Evolutionary conservation across 106 monocot species (phyloP), one percentile per base, ranked within the genome.

Genomic region (Apostasia shenzhenica): DNA sequence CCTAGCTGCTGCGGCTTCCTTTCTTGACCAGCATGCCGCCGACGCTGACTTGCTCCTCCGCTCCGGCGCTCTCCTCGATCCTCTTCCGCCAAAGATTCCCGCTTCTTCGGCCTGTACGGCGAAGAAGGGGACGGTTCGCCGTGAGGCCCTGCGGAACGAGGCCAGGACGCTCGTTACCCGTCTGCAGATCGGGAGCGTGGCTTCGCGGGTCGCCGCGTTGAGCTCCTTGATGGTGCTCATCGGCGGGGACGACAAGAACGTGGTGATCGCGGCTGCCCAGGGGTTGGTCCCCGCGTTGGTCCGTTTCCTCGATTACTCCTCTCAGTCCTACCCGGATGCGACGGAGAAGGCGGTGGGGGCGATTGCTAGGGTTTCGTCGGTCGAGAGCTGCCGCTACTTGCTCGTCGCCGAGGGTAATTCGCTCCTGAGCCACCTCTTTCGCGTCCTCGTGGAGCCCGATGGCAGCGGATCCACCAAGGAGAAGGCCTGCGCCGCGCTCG

Each of bases 391-490:
- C 68, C 77, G 84, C 46, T 66, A 76, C 14, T 70, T 75, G 10
- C 70, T 89, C 26, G 57, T 54, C 49, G 69, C 77, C 2, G 95
- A 88, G 72, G 88, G 78, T 11, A 5, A 70, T 12, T n/a, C 68
- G 5, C 79, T 95, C 50, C 69, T 95, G 8, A 72, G 66, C 67
- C 92, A 82, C 55, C 78, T 95, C 39, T 51, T 70, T 7, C 82
- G 95, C 11, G 45, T 78, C 38, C 69, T 95, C 38, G 92, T 86
- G n/a, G 95, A 95, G 40, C 84, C 88, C 41, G 86, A 74, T 55
- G 59, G 50, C 56, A 47, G 67, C 14, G 52, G 55, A 66, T 61
- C 72, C 57, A 46, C 72, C 26, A 77, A 72, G 67, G 89, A 91
- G 76, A 76, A 77, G 12, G 86, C 86, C 6, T 95, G 95, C 72